A percentile compares a stretch with the other conserved stretches of the same genome.
Conservation (phyloP, 2,329 filamentous ascomycete species). For the Davidsoniella virescens region DNA sequence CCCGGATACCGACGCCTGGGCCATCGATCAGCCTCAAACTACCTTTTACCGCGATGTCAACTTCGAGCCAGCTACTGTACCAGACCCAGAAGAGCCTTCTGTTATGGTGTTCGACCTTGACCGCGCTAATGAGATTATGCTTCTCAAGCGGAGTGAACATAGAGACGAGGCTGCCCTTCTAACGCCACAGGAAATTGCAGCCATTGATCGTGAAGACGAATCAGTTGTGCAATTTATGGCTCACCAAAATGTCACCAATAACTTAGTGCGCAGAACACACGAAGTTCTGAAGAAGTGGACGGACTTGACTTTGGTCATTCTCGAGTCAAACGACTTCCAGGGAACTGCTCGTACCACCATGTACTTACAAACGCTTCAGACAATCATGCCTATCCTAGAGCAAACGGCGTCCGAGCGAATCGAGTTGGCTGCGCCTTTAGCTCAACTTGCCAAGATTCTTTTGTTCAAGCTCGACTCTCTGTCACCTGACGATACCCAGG, state of each 20-base stretch:
- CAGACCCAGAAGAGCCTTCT: constrained; percentile 34
- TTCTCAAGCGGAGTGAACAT: constrained; percentile 50
- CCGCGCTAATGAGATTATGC: constrained; percentile 57
- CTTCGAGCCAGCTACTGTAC: constrained; percentile 7
- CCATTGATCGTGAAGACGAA: constrained; percentile 41
- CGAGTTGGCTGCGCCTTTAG: constrained; percentile 57
- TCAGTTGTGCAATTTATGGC: constrained; percentile 44
- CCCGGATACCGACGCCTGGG: constrained; percentile 33
- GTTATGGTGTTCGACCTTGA: constrained; percentile 49
- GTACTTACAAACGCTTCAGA: constrained; percentile 70
- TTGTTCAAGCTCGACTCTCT: constrained; percentile 48
- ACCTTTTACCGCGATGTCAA: constrained; percentile 33
- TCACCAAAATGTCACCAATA: constrained; percentile 46
- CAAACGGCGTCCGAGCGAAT: constrained; percentile 52
- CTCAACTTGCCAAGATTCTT: constrained; percentile 56
- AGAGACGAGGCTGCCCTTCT: constrained; percentile 32
- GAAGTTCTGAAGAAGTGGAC: constrained; percentile 69
- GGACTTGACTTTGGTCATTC: constrained; percentile 66
- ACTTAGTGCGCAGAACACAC: constrained; percentile 40
- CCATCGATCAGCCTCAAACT: constrained; percentile 34
- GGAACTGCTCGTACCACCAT: constrained; percentile 57
- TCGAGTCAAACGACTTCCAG: constrained; percentile 68
- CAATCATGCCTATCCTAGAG: constrained; percentile 78
- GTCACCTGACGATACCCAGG: background rate
- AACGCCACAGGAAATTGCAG: constrained; percentile 30